Evolutionary conservation across 2,329 filamentous ascomycete species (phyloP).

Genomic region (Cercospora canescens): DNA sequence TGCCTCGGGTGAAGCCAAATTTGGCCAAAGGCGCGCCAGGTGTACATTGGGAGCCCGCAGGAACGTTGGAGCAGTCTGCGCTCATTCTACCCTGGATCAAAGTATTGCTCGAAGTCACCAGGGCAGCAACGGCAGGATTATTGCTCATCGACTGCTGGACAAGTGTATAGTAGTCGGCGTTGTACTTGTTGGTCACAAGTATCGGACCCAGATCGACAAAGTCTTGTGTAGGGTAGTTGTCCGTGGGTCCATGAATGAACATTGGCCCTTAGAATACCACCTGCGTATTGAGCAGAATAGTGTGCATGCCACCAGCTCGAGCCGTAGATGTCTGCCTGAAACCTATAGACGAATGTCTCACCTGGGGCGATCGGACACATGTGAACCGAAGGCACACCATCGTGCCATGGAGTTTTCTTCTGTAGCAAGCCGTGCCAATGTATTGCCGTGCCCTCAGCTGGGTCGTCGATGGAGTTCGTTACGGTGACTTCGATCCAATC

Average conservation of each 20-base stretch:
- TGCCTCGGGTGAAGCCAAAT: slow-evolving; percentile 37
- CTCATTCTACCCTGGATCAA: slow-evolving; percentile 36
- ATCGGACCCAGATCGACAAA: slow-evolving; percentile 37
- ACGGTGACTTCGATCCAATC: slow-evolving; percentile 31
- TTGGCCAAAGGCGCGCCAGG: slow-evolving; percentile 33
- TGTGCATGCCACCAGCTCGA: slow-evolving; percentile 42
- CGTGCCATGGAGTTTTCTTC: slow-evolving; percentile 39
- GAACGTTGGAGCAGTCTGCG: slow-evolving; percentile 29
- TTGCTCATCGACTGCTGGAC: slow-evolving; percentile 30
- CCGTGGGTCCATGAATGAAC: slow-evolving; percentile 35
- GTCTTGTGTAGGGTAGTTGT: slow-evolving; percentile 27
- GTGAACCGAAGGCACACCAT: slow-evolving; percentile 44
- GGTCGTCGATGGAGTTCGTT: slow-evolving; percentile 29
- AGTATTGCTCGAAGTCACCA: slow-evolving; percentile 29
- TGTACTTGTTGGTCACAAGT: slow-evolving; percentile 41
- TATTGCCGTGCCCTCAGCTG: slow-evolving; percentile 38
- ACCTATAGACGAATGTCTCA: slow-evolving; percentile 42
- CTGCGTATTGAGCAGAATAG: slow-evolving; percentile 35
- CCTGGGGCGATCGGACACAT: slow-evolving; percentile 45
- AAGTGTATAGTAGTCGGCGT: slow-evolving; percentile 33
- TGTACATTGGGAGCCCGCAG: slow-evolving; percentile 33
- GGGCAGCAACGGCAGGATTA: slow-evolving; percentile 21
- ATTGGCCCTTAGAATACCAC: slow-evolving; percentile 36
- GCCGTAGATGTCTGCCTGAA: slow-evolving; percentile 41
- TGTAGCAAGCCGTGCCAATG: slow-evolving; percentile 46